A percentile compares a stretch with the other conserved stretches of the same genome.
Conservation (phyloP, 257 asterid species). For the Lycium barbarum region DNA sequence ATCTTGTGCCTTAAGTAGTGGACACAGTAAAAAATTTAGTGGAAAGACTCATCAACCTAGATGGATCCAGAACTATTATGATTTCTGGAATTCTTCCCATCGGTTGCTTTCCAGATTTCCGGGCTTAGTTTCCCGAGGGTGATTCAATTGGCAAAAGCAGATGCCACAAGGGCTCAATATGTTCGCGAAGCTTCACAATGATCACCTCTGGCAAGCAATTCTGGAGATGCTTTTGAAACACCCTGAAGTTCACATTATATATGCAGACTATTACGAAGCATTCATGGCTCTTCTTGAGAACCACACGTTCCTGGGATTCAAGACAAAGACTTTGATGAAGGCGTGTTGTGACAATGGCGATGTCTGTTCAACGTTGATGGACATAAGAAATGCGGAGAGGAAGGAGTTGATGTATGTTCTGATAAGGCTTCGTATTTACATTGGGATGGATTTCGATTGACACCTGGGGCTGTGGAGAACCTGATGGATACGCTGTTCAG, state of each 20-base stretch:
- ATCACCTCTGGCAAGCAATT: neutral
- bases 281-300: neutral
- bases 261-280: slow-evolving; percentile 13
- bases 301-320: neutral
- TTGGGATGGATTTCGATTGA: neutral
- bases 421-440: neutral
- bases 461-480: neutral
- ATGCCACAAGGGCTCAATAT: neutral
- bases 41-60: neutral
- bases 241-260: neutral
- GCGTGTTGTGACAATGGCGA: neutral
- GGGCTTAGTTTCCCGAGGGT: neutral
- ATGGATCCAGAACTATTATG: neutral
- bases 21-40: neutral
- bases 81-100: neutral
- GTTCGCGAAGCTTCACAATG: neutral
- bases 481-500: neutral
- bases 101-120: neutral
- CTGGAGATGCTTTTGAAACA: neutral
- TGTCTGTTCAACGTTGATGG: neutral
- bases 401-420: neutral
- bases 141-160: neutral
- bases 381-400: neutral
- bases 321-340: neutral
- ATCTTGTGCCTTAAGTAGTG: neutral